phyloP scores from a whole-genome alignment of 2,329 filamentous ascomycete genomes.

The Aspergillus luchuensis region DNA sequence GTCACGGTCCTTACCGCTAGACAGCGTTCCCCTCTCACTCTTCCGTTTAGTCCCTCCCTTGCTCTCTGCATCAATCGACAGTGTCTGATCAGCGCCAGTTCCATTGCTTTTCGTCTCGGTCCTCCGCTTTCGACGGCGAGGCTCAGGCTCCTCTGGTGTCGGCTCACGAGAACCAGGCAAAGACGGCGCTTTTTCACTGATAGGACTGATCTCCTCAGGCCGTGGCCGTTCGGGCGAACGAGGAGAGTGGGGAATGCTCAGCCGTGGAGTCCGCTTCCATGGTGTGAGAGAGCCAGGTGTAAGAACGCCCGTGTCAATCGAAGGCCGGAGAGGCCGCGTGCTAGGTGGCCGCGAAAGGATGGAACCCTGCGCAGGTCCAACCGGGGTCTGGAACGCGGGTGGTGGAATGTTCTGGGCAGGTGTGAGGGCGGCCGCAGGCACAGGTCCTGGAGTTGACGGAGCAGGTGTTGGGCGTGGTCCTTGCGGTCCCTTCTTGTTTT shows the following conservation, averaged over 20 bases:
- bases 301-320: slow-evolving; percentile 37
- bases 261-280: slow-evolving; percentile 44
- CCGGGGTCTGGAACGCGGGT: slow-evolving; percentile 33
- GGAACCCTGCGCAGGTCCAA: slow-evolving; percentile 26
- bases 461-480: slow-evolving; percentile 20
- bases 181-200: slow-evolving; percentile 47
- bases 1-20: slow-evolving; percentile 33
- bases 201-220: slow-evolving; percentile 49
- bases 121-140: slow-evolving; percentile 23
- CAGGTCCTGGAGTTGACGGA: slow-evolving; percentile 33
- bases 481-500: slow-evolving; percentile 20
- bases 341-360: slow-evolving; percentile 27
- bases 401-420: slow-evolving; percentile 27
- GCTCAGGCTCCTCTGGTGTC: slow-evolving; percentile 27
- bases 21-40: slow-evolving; percentile 28
- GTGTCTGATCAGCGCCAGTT: slow-evolving; percentile 24
- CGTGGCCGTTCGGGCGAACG: slow-evolving; percentile 44
- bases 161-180: slow-evolving; percentile 34
- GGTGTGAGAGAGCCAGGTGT: slow-evolving; percentile 41
- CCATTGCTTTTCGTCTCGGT: slow-evolving; percentile 26
- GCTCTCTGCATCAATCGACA: slow-evolving; percentile 18
- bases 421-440: slow-evolving; percentile 23
- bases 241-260: slow-evolving; percentile 39
- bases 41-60: slow-evolving; percentile 27
- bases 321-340: slow-evolving; percentile 35